A percentile compares a stretch with the other conserved stretches of the same genome.
Conservation (phyloP, 495 filamentous ascomycete genomes). For the Penicillium taxi region DNA sequence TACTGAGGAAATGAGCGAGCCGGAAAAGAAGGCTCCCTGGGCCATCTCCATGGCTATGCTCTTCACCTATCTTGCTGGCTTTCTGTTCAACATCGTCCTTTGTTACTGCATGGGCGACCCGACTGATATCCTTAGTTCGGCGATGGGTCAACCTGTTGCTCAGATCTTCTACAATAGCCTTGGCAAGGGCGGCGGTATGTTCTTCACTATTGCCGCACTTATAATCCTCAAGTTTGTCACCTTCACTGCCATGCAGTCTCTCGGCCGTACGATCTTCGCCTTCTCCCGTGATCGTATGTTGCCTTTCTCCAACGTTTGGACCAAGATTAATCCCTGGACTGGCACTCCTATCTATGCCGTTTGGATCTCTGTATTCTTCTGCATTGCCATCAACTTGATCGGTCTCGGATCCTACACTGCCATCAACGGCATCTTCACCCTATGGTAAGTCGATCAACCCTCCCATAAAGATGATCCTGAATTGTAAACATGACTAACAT, state of each 20-base stretch:
- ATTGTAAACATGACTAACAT: too few species aligned
- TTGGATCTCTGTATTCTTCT: constrained; percentile 50
- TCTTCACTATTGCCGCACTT: constrained; percentile 53
- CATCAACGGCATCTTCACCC: constrained; percentile 55
- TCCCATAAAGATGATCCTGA: too few species aligned
- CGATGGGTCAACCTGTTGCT: constrained; percentile 52
- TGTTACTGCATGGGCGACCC: constrained; percentile 54
- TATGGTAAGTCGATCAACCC: too few species aligned
- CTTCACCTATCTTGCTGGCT: constrained; percentile 54
- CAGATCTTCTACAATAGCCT: constrained; percentile 57
- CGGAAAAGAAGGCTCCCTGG: constrained; percentile 51
- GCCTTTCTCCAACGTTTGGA: constrained; percentile 48
- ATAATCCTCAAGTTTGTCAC: constrained; percentile 46
- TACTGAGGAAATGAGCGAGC: constrained; percentile 54
- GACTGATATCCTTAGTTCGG: constrained; percentile 32
- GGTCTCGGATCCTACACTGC: constrained; percentile 54
- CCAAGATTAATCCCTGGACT: constrained; percentile 43
- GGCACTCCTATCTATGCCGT: constrained; percentile 54
- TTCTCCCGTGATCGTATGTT: constrained; percentile 54
- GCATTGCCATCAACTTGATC: constrained; percentile 54
- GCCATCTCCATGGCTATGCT: constrained; percentile 52
- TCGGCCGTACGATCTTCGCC: constrained; percentile 55
- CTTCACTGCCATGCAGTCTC: constrained; percentile 55
- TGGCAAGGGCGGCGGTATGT: constrained; percentile 49
- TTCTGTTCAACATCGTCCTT: constrained; percentile 56